phyloP scores from a whole-genome alignment of 768 basidiomycete species.

The Cyclocybe aegerita region DNA sequence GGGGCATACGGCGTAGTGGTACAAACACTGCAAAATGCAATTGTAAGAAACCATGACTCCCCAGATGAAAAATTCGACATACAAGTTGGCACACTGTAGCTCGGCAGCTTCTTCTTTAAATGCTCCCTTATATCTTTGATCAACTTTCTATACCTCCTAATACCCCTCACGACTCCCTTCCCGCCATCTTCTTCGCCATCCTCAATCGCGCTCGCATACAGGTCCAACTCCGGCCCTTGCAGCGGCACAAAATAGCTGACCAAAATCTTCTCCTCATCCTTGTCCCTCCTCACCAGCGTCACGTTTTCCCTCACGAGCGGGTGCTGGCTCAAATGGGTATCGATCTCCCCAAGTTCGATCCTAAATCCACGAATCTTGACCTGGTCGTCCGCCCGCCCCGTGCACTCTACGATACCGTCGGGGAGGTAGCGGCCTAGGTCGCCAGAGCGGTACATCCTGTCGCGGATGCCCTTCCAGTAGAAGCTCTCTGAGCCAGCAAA shows the following conservation, averaged over 20 bases:
- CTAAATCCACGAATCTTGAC: slow-evolving; percentile 99
- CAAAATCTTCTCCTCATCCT: slow-evolving; percentile 98
- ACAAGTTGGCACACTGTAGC: slow-evolving; percentile 91
- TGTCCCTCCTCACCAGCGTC: slow-evolving; percentile 93
- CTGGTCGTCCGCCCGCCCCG: slow-evolving; percentile 96
- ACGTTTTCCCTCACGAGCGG: slow-evolving; percentile 96
- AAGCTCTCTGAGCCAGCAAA: slow-evolving; percentile 70
- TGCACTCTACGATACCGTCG: slow-evolving; percentile 92
- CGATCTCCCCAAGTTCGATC: slow-evolving; percentile 97
- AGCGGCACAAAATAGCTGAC: slow-evolving; percentile 97
- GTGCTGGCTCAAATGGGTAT: slow-evolving; percentile 92
- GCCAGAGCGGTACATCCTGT: slow-evolving; percentile 97
- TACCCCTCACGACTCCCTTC: slow-evolving; percentile 68
- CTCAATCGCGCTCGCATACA: slow-evolving; percentile 65
- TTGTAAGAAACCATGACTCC: slow-evolving; percentile 1
- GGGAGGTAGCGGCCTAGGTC: slow-evolving; percentile 95
- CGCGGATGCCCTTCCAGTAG: slow-evolving; percentile 93
- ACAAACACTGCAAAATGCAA: slow-evolving; percentile 75
- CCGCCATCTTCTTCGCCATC: slow-evolving; percentile 52
- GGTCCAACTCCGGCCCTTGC: slow-evolving; percentile 62
- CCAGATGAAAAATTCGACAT: slow-evolving; percentile 30
- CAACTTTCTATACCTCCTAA: slow-evolving; percentile 79
- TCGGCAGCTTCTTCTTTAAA: slow-evolving; percentile 94
- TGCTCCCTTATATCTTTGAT: slow-evolving; percentile 95
- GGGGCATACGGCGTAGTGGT: slow-evolving; percentile 91